A percentile compares a stretch with the other conserved stretches of the same genome.
These are phyloP conservation scores for Jacaranda mimosifolia DNA, from an alignment of 257 asterid species.

Conservation along the genomic window DNA sequence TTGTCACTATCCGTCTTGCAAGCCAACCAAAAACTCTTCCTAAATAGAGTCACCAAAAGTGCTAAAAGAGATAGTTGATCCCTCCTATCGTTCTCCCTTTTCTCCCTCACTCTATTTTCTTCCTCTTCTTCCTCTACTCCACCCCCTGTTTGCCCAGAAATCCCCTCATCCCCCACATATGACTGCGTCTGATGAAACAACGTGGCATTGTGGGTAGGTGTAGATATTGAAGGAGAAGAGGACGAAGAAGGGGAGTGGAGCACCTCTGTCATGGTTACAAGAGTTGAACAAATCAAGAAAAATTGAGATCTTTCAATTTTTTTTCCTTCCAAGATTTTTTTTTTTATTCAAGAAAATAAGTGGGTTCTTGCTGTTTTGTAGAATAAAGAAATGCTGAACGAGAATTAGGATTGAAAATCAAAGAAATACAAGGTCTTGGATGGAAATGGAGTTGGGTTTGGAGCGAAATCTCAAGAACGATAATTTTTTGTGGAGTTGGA, in stretches of 20 bases:
- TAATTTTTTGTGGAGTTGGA: constrained; percentile 48
- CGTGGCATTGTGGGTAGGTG: constrained; percentile 77
- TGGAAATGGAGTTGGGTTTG: constrained; percentile 39
- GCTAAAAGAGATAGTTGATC: constrained; percentile 88
- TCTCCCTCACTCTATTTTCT: constrained; percentile 57
- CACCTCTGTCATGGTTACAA: constrained; percentile 83
- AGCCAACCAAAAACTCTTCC: constrained; percentile 88
- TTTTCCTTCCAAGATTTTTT: constrained; percentile 5
- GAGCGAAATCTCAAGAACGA: constrained; percentile 38
- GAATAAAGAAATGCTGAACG: constrained; percentile 37
- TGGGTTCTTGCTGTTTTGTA: constrained; percentile 26
- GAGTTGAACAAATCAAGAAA: constrained; percentile 53
- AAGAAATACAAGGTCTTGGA: constrained; percentile 30
- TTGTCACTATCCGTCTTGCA: constrained; percentile 69
- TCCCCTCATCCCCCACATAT: constrained; percentile 47
- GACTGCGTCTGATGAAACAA: constrained; percentile 65
- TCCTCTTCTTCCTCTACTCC: constrained; percentile 48
- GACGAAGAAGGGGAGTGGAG: constrained; percentile 90
- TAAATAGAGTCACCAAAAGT: constrained; percentile 73
- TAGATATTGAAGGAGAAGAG: constrained; percentile 78
- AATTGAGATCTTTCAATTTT: constrained; percentile 38
- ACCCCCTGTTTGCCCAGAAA: constrained; percentile 42
- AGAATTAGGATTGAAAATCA: constrained; percentile 22
- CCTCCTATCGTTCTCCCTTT: constrained; percentile 70
- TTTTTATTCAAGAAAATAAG: constrained; percentile 45